These are phyloP conservation scores for Phylloporus sp. DNA, from an alignment of 768 basidiomycete species.

Conservation along the genomic window DNA sequence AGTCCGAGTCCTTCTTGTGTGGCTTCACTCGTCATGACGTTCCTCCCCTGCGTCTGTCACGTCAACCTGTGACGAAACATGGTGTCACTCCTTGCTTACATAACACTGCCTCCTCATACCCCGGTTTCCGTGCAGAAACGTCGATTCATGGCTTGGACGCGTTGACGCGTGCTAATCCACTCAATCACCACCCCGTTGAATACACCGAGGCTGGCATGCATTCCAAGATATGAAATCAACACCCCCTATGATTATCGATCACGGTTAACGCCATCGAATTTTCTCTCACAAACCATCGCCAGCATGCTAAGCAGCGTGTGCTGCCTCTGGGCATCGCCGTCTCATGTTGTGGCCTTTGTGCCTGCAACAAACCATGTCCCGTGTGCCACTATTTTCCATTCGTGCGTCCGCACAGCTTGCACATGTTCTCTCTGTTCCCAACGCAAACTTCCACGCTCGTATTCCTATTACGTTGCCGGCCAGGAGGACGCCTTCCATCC, in stretches of 20 bases:
- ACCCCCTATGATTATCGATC: conserved; percentile 26
- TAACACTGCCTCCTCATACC: conserved; percentile 8
- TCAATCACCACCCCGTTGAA: conserved; percentile 22
- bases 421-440: conserved; percentile 22
- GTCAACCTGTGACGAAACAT: conserved; percentile 7
- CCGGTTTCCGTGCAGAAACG: neutral
- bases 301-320: conserved; percentile 24
- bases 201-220: conserved; percentile 15
- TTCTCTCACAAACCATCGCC: conserved; percentile 12
- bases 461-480: conserved; percentile 24
- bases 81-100: conserved; percentile 11
- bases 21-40: conserved; percentile 18
- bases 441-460: conserved; percentile 6
- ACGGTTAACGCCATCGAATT: conserved; percentile 1
- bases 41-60: conserved; percentile 11
- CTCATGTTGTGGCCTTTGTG: conserved; percentile 11
- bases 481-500: conserved; percentile 13
- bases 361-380: conserved; percentile 14
- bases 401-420: conserved; percentile 17
- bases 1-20: conserved; percentile 5
- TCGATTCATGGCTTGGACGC: no score
- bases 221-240: conserved; percentile 26
- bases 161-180: conserved; percentile 17
- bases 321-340: conserved; percentile 23
- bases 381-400: conserved; percentile 9